Base-by-base conservation (phyloP, 495 filamentous ascomycete genomes). In the Penicillium salamii region DNA sequence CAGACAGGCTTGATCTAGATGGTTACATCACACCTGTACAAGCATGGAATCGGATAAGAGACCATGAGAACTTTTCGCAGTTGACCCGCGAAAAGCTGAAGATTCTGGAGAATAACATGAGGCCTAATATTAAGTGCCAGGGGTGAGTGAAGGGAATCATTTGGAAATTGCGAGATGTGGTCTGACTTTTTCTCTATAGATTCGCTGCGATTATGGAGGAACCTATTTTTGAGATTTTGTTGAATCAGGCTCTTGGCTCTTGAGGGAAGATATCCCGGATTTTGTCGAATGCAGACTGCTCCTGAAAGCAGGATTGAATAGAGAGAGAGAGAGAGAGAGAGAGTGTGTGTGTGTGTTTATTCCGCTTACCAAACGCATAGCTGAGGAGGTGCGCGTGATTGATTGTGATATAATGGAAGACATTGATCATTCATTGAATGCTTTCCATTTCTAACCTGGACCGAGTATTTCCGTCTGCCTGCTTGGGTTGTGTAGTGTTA, bases 11-110 rank as follows among this genome's bases (percentile, higher is more conserved):
- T 13, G 53, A 38, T 1, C 19, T 57, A 13, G 35, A 57, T 17
- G 57, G 57, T 3, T 49, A 52, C 4, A 53, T 59, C 13, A 59
- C 53, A 0, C 57, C 57, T 5, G 53, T 59, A 8, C 57, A 59
- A 23, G 51, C 49, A 14, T 59, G 57, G 57, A 57, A 57, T 42
- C 31, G 49, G 3, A 53, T 59, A 4, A 47, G 31, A 12, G 13
- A 29, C 14, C 52, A 45, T 18, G 15, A 26, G 5, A 38, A 39
- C 5, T 20, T 55, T 15, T 1, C 8, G 1, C 21, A 37, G 11
- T 19, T 58, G 4, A 35, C 42, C 19, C 33, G 32, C n/a, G 32
- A 19, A 2, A 42, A 24, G 2, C 21, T 59, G 49, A 39, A 43
- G 11, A 31, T 1, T 11, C 50, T 59, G 36, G 43, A 42, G 21